A percentile compares a stretch with the other conserved stretches of the same genome.
phyloP scores from a whole-genome alignment of 2,329 filamentous ascomycete genomes.

The Nigrospora osmanthi region DNA sequence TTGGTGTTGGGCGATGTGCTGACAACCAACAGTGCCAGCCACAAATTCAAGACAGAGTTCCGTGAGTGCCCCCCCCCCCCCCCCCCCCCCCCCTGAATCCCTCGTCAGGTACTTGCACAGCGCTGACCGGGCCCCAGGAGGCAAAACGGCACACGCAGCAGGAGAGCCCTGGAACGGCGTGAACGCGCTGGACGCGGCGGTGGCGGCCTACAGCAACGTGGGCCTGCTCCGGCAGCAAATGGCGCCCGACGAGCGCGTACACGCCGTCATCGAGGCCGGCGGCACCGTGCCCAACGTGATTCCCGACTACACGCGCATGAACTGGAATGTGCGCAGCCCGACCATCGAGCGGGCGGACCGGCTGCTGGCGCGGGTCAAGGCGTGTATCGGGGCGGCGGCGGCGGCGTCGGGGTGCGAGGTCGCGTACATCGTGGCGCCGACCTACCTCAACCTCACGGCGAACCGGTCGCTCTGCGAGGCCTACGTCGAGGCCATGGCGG shows the following conservation, averaged over 20 bases:
- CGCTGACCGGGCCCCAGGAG: constrained; percentile 2
- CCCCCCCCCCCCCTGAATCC: too few relatives aligned
- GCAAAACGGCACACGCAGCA: constrained; percentile 25
- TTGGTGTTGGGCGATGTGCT: too few relatives aligned
- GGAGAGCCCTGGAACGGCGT: constrained; percentile 26
- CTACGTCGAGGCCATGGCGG: constrained; percentile 35
- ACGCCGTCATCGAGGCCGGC: constrained; percentile 27
- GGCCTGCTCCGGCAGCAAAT: constrained; percentile 30
- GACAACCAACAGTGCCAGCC: constrained; percentile 9
- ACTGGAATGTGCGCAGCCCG: constrained; percentile 28
- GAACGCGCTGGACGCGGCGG: constrained; percentile 29
- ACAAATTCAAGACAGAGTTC: constrained; percentile 24
- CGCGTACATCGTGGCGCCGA: constrained; percentile 25
- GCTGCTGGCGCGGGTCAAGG: constrained; percentile 21
- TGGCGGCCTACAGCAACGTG: constrained; percentile 25
- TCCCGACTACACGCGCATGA: constrained; percentile 27
- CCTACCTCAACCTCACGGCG: constrained; percentile 35
- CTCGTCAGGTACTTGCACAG: too few relatives aligned
- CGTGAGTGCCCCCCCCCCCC: background rate
- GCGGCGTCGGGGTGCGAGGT: constrained; percentile 25
- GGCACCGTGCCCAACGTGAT: constrained; percentile 30
- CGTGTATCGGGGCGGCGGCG: constrained; percentile 27
- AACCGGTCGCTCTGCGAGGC: constrained; percentile 34
- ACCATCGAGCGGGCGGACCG: constrained; percentile 19
- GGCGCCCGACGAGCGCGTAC: constrained; percentile 25